Evolutionary conservation across 2,329 filamentous ascomycete species (phyloP), one percentile per base, ranked within the genome.

Genomic region (Paraphaeosphaeria sporulosa): DNA sequence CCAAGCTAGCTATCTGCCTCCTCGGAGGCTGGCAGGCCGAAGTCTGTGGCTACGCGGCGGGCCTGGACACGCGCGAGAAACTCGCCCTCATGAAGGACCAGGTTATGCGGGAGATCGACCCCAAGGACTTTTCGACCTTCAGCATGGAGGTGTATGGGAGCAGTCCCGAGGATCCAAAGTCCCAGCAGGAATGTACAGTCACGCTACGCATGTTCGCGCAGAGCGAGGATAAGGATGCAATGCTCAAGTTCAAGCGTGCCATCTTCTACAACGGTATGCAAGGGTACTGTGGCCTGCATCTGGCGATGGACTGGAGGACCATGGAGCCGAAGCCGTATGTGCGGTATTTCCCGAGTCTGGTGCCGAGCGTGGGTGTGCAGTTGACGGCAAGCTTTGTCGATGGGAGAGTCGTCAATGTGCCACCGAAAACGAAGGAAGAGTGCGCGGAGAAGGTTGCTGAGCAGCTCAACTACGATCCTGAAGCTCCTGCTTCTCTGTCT

Each of bases 231-330:
- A 68, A 66, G 56, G 63, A 64, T 7, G 59, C 63, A 2, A 61
- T 67, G 34, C 27, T 54, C 27, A 60, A 53, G 21, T 65, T 68
- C 50, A 50, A 46, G 30, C 40, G 57, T 25, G 66, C 66, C 15
- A 63, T 67, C 19, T 64, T 65, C 43, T 67, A 68, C 40, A 75
- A 75, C 27, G 72, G 73, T 1, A 70, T 77, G 57, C 72, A 75
- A 48, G 74, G 75, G 7, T 78, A 73, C 59, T 71, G 69, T 51
- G 76, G 75, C 0, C 57, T 78, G 36, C 74, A 77, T 64, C 54
- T 77, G 5, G 64, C 64, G 25, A 76, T 79, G 71, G 77, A 79
- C 51, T 76, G 71, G 70, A 65, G 77, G 25, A 78, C 76, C 0
- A 73, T 77, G 66, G 68, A 70, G 48, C 77, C 77, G 7, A 72